These are phyloP conservation scores for Russula olivacea DNA, from an alignment of 768 basidiomycete species.

Conservation along the genomic window DNA sequence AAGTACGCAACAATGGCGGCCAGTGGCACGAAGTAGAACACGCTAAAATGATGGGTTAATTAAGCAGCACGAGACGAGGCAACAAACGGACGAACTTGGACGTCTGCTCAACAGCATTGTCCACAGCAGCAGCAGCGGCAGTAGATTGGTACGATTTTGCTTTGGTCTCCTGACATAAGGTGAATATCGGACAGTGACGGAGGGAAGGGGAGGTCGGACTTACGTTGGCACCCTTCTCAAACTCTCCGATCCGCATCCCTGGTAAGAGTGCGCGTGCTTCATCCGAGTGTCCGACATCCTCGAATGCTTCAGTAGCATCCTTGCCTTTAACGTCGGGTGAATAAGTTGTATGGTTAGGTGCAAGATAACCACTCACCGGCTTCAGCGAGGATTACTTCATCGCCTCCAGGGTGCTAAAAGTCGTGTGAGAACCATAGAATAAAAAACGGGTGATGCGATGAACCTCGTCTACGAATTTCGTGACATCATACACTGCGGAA, in stretches of 20 bases:
- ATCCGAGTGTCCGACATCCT: slow-evolving; percentile 98
- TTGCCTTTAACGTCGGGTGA: slow-evolving; percentile 48
- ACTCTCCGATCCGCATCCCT: slow-evolving; percentile 81
- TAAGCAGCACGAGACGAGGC: neutral
- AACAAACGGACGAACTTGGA: slow-evolving; percentile 22
- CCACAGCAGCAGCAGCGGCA: slow-evolving; percentile 13
- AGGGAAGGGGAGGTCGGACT: neutral
- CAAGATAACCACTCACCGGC: slow-evolving; percentile 49
- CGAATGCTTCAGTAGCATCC: slow-evolving; percentile 97
- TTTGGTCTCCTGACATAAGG: slow-evolving; percentile 9
- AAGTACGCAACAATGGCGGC: slow-evolving; percentile 42
- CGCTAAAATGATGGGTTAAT: slow-evolving; percentile 24
- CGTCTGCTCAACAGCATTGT: slow-evolving; percentile 24
- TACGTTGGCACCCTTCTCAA: slow-evolving; percentile 47
- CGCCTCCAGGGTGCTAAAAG: slow-evolving; percentile 87
- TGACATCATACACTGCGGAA: slow-evolving; percentile 79
- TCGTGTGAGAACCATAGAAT: slow-evolving; percentile 1
- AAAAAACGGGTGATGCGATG: neutral
- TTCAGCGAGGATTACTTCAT: slow-evolving; percentile 94
- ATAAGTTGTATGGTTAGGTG: neutral
- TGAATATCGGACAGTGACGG: neutral
- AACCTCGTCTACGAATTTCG: slow-evolving; percentile 94
- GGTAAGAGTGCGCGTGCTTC: slow-evolving; percentile 94
- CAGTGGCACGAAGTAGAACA: slow-evolving; percentile 40
- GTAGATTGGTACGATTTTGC: slow-evolving; percentile 17